Evolutionary conservation across 805 yeast species (phyloP).

Genomic region (Candida golubevii): DNA sequence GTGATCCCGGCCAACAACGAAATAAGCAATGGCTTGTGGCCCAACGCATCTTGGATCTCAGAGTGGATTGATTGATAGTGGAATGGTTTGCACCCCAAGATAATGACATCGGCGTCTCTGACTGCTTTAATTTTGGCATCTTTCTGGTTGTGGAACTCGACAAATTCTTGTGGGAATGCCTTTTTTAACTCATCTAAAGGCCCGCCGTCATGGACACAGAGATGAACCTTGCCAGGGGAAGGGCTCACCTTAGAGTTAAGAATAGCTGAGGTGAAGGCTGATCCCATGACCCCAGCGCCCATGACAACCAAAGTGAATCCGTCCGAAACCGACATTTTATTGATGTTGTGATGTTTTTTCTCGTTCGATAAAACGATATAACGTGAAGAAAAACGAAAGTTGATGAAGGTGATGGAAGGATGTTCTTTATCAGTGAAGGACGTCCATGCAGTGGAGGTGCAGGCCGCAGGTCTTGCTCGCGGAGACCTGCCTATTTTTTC

Average conservation of each 20-base stretch:
- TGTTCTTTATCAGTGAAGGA: too few species aligned
- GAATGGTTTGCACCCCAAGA: slow-evolving; percentile 88
- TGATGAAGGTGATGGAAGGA: too few species aligned
- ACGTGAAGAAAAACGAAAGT: too few species aligned
- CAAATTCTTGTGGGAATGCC: slow-evolving; percentile 36
- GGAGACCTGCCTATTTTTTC: too few species aligned
- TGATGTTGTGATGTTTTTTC: too few species aligned
- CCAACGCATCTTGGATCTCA: slow-evolving; percentile 43
- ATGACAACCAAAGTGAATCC: slow-evolving; percentile 63
- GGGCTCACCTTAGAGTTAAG: slow-evolving; percentile 46
- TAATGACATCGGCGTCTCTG: slow-evolving; percentile 58
- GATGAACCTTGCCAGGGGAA: slow-evolving; percentile 67
- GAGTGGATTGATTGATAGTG: slow-evolving; percentile 59
- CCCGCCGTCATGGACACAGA: slow-evolving; percentile 62
- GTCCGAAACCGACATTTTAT: slow-evolving; percentile 5
- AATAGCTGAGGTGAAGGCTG: slow-evolving; percentile 82
- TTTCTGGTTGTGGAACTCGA: slow-evolving; percentile 45
- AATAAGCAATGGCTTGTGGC: slow-evolving; percentile 57
- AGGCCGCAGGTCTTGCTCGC: too few species aligned
- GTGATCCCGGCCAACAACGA: slow-evolving; percentile 94
- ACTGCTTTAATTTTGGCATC: slow-evolving; percentile 56
- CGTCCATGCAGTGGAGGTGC: too few species aligned
- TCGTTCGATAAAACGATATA: too few species aligned
- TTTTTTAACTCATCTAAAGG: slow-evolving; percentile 40
- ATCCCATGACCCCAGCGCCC: slow-evolving; percentile 96